Base-by-base conservation (phyloP, 2,329 filamentous ascomycete species). In the Calonectria leucothoes region DNA sequence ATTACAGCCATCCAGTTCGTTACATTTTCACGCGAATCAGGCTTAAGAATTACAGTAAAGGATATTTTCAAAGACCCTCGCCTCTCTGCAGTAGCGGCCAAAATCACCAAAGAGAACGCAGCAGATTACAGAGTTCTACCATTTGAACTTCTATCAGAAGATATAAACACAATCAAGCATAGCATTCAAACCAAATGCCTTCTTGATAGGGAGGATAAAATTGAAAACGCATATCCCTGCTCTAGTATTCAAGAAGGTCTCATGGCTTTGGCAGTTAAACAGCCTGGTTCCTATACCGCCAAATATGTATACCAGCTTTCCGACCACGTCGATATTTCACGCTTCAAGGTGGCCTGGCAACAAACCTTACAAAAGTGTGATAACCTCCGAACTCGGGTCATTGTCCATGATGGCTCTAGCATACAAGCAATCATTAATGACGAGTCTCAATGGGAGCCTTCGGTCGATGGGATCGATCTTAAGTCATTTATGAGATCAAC, bases 221-320 rank as follows among this genome's bases (percentile, higher is more conserved):
- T 83, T n/a, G 78, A 83, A 31, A 83, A 86, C 70, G 70, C 82
- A 0, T 85, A 82, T 39, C 85, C 84, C 2, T 84, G 82, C 71
- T 82, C 83, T 0, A 74, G 82, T 0, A 68, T 85, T 0, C 84
- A 86, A 45, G 81, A 82, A 66, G 83, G 84, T 2, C 76, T 86
- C 4, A 74, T 86, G 33, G 78, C 73, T 17, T 49, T 74, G 23
- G 57, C 72, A 29, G 51, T 57, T 14, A 72, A 71, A 66, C 71
- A 65, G 14, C 51, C 69, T 52, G 69, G 70, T n/a, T 65, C 59
- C 3, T 75, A 75, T 33, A 69, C 69, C 15, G 67, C 66, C 29
- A 66, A 70, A 37, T 45, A 57, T 39, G 59, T 74, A 15, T 52
- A 63, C 11, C n/a, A 27, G 6, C 17, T 69, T n/a, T 37, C 42